Base-by-base conservation (phyloP, 2,329 filamentous ascomycete genomes). In the Exutisphaerella laricina region DNA sequence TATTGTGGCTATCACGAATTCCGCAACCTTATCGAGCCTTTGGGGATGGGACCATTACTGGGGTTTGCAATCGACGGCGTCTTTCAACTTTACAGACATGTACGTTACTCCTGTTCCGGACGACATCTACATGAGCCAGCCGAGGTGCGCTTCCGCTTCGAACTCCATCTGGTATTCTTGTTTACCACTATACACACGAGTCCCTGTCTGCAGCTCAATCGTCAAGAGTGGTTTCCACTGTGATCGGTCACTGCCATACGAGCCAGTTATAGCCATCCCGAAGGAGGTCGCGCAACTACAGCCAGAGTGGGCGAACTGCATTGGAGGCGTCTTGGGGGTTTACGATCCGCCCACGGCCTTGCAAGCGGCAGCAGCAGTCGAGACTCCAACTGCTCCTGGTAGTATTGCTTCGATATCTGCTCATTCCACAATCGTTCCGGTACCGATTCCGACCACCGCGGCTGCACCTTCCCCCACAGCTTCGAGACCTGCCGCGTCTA, bases 21-120 rank as follows among this genome's bases (percentile, higher is more conserved):
- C 38, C 4, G 26, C 39, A 4, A 43, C 45, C 2, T 38, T 56
- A 20, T 49, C 43, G 3, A 53, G 49, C 28, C 38, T 54, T 5
- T 49, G 36, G 2, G 35, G 41, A 14, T 41, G 37, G 41, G 42
- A 10, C 4, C 25, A 14, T 7, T 36, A 28, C 36, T 41, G 9
- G 34, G 43, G 22, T 2, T 25, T 33, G 39, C 28, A 23, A 32
- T 16, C 17, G 14, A 41, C 31, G 10, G 32, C 46, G 33, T 43
- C 41, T 4, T 52, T 50, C 47, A 50, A 53, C 33, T 42, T 48
- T 17, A 53, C 21, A 3, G 50, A 53, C 37, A 43, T 53, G 7
- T 39, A 39, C 14, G 40, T 44, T 2, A 43, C 34, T n/a, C 50
- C 50, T 9, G 39, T 53, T 8, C 50, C 50, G 22, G 13, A 46